Percentiles rank a stretch among this genome's conserved stretches.
Conservation (phyloP, 495 filamentous ascomycete species). For the Pseudomonodictys pantanalensis region DNA sequence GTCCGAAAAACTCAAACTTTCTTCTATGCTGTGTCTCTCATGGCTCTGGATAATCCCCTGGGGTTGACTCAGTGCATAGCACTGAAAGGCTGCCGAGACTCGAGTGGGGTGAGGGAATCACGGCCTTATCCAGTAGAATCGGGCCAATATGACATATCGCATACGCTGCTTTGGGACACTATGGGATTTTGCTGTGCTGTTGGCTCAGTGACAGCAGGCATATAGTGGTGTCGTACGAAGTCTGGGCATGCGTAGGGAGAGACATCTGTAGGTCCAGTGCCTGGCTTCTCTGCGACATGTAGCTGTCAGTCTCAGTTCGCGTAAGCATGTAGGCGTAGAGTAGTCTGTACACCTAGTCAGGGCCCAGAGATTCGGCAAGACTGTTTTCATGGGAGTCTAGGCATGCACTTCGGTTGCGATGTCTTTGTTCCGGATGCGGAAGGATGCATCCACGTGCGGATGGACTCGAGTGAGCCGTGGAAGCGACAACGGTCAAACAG, state of each 20-base stretch:
- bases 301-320: not conserved
- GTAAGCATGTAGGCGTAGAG: no score
- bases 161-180: not conserved
- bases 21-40: no score
- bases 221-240: not conserved
- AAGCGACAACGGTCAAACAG: not conserved
- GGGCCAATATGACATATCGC: no score
- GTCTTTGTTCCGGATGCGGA: not conserved
- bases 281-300: not conserved
- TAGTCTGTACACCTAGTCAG: no score
- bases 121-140: no score
- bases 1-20: no score
- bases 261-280: not conserved
- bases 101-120: no score
- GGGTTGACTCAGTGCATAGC: no score
- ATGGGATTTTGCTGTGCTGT: not conserved
- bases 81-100: no score
- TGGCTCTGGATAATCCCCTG: no score
- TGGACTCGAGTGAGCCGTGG: not conserved
- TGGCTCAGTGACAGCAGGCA: not conserved
- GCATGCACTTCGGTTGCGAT: not conserved
- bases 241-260: not conserved
- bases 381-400: not conserved
- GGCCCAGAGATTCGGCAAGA: no score
- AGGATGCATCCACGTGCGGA: not conserved